phyloP scores from a whole-genome alignment of 1,139 yeast genomes.

The Blastobotrys proliferans region DNA sequence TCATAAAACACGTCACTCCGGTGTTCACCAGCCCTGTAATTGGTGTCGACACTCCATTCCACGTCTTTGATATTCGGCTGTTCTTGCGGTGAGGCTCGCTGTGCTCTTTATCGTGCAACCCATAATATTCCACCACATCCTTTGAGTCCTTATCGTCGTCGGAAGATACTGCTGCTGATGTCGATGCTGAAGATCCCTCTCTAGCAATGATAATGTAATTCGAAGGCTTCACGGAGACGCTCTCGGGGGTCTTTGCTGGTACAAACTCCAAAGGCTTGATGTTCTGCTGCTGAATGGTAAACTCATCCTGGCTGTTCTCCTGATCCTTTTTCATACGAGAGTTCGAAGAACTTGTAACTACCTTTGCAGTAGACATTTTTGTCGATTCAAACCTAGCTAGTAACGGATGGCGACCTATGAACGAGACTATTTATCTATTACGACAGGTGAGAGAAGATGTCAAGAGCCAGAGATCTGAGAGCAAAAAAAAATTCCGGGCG shows the following conservation, averaged over 20 bases:
- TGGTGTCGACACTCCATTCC: constrained; percentile 48
- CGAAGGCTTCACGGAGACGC: constrained; percentile 32
- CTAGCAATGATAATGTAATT: constrained; percentile 21
- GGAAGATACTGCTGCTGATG: not conserved
- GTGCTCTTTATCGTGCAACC: constrained; percentile 29
- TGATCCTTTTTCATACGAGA: too few relatives aligned
- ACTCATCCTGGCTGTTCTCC: too few relatives aligned
- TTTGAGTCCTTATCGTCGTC: not conserved
- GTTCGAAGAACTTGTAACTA: too few relatives aligned
- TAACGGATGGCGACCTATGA: too few relatives aligned
- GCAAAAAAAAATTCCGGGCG: too few relatives aligned
- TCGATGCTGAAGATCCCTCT: not conserved
- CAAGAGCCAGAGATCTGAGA: too few relatives aligned
- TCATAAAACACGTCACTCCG: constrained; percentile 96
- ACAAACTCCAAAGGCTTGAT: constrained; percentile 59
- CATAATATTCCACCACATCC: constrained; percentile 22
- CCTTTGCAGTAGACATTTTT: too few relatives aligned
- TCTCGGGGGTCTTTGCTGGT: constrained; percentile 45
- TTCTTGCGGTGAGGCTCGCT: constrained; percentile 32
- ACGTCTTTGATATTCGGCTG: constrained; percentile 53
- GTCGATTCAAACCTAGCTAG: too few relatives aligned
- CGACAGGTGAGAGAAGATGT: too few relatives aligned
- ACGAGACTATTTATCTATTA: too few relatives aligned
- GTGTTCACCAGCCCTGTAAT: constrained; percentile 84
- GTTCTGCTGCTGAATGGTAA: constrained; percentile 16